Base-by-base conservation (phyloP, 768 basidiomycete genomes). In the Russula virescens region DNA sequence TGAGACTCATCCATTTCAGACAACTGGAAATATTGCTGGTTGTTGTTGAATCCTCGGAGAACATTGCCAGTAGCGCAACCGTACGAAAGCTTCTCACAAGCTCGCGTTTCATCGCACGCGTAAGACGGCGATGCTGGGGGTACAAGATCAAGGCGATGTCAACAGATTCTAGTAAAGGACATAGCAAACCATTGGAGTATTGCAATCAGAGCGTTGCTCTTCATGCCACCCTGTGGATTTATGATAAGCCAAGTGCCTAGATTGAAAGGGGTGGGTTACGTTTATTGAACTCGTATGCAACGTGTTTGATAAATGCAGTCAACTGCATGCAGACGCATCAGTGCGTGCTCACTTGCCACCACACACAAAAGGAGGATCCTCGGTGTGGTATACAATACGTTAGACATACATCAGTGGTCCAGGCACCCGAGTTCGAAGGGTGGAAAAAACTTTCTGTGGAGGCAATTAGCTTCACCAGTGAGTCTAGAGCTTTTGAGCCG, bases 371-470 rank as follows among this genome's bases (percentile, higher is more conserved):
- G 28, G 43, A 43, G 49, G 34, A 25, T 55, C 18, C 34, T 16
- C 55, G 40, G 53, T 42, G 23, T 45, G 53, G 34, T 16, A 69
- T 61, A 35, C 66, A 70, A 43, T 35, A 74, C 81, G 62, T 38
- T 40, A 25, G 46, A 65, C 67, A 60, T 74, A 87, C 87, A 76
- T 89, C 87, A 55, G 80, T 75, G 5, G 91, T 91, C 88, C 91
- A 94, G 13, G 81, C 78, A 10, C 92, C 92, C 2, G 89, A 89
- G 69, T 92, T 94, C 11, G 87, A 87, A 0, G 93, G 93, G 71
- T 94, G 93, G 75, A 94, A 96, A 76, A 93, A 94, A 60, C 86
- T 86, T 73, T 96, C 94, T 28, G 86, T 89, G 6, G 91, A 91
- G 8, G 89, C 89, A 67, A 96, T 85, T 64, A 96, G 76, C 72